Evolutionary conservation across 1,284 basidiomycete species (phyloP), one percentile per base, ranked within the genome.

Genomic region (Psilocybe mexicana): DNA sequence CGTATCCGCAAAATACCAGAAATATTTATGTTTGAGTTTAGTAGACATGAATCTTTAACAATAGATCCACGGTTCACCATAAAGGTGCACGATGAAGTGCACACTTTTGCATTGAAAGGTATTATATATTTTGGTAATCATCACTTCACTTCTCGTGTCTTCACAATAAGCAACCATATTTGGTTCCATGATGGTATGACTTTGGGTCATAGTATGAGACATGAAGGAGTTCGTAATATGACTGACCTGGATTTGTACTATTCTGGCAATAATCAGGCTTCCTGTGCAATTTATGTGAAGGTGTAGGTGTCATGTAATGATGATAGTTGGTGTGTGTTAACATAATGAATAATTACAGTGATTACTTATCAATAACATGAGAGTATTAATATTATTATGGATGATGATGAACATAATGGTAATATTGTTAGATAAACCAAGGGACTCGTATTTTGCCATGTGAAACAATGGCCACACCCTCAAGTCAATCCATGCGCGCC

Each of bases 201-300:
- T 23, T 14, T 14, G 51, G 51, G 3, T 5, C 23, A 28, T 11
- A 26, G 6, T n/a, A 28, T 43, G 25, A 43, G 14, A 2, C 43
- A 52, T 38, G 38, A 52, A 52, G 51, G 51, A 7, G 2, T 28
- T 4, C 28, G 18, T 3, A 38, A 49, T 49, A 33, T 24, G 52
- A 6, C 2, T 26, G 49, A 35, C 2, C 52, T 12, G 12, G 56
- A 33, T 14, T 11, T 26, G 6, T 44, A 53, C 28, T 58, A 42
- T 30, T 23, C 42, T 8, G 49, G 24, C 12, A 12, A 45, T 11
- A 43, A 43, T 12, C 4, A 43, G 44, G 48, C n/a, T 54, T 59
- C 12, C 59, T n/a, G 57, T 53, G 40, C 40, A 6, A n/a, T 43
- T 56, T 10, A 61, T 35, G 8, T 33, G 3, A 33, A 33, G n/a